Conservation (phyloP, 106 monocot species). For the Hemerocallis citrina region DNA sequence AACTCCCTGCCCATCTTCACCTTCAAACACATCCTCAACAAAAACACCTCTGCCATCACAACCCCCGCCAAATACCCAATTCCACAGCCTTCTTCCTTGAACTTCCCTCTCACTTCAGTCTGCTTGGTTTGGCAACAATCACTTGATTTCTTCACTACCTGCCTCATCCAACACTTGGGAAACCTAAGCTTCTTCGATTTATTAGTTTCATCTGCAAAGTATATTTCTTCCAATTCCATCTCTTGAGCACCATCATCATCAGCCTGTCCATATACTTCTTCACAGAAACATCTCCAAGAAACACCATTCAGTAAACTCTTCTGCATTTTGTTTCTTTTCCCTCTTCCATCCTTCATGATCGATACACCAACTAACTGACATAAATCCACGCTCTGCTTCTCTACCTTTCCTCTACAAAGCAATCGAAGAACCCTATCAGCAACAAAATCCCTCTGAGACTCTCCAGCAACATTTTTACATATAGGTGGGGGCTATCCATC, state of each 20-base stretch:
- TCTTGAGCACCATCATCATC: slow-evolving; percentile 15
- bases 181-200: slow-evolving; percentile 78
- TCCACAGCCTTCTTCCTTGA: slow-evolving; percentile 29
- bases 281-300: slow-evolving; percentile 42
- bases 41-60: slow-evolving; percentile 64
- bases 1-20: slow-evolving; percentile 18
- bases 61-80: slow-evolving; percentile 60
- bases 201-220: slow-evolving; percentile 25
- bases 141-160: slow-evolving; percentile 34
- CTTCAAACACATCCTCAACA: slow-evolving; percentile 68
- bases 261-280: slow-evolving; percentile 25
- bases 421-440: no score
- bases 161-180: slow-evolving; percentile 86
- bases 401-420: no score
- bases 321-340: slow-evolving; percentile 30
- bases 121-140: slow-evolving; percentile 3
- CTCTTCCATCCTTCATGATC: slow-evolving; percentile 15
- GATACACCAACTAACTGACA: slow-evolving; percentile 15
- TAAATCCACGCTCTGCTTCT: no score
- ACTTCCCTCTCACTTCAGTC: slow-evolving; percentile 28
- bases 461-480: no score
- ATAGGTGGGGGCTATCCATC: no score
- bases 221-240: slow-evolving; percentile 50
- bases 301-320: slow-evolving; percentile 19
- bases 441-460: no score